Conservation (phyloP, 768 basidiomycete genomes). For the Lactifluus subvellereus region DNA sequence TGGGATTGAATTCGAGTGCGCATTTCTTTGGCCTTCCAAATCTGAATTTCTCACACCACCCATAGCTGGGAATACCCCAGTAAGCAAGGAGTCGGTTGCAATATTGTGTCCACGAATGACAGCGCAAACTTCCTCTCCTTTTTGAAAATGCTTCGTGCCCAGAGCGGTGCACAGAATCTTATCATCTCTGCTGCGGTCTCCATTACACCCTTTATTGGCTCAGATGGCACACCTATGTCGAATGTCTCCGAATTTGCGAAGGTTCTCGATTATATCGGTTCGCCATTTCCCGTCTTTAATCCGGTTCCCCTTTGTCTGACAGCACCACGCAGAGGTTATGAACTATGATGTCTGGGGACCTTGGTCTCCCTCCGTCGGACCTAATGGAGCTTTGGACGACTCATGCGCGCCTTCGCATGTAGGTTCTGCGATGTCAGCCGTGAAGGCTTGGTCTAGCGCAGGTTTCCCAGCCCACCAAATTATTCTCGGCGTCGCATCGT, state of each 20-base stretch:
- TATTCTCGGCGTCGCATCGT: slow-evolving; percentile 78
- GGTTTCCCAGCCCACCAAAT: slow-evolving; percentile 67
- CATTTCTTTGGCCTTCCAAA: neutral
- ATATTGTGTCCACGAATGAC: slow-evolving; percentile 39
- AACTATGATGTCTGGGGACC: slow-evolving; percentile 61
- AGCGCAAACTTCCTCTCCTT: neutral
- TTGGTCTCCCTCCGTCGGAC: slow-evolving; percentile 53
- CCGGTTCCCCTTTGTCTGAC: slow-evolving; percentile 22
- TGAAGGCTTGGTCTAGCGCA: slow-evolving; percentile 69
- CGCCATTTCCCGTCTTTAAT: slow-evolving; percentile 42
- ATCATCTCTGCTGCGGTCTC: slow-evolving; percentile 53
- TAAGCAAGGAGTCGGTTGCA: slow-evolving; percentile 60
- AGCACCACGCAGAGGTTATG: slow-evolving; percentile 40
- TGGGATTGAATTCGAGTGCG: slow-evolving; percentile 42
- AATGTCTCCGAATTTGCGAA: slow-evolving; percentile 47
- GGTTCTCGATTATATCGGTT: slow-evolving; percentile 50
- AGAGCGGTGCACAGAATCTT: slow-evolving; percentile 29
- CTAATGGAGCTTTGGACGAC: slow-evolving; percentile 84
- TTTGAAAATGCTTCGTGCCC: neutral
- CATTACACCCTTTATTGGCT: slow-evolving; percentile 43
- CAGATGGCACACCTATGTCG: slow-evolving; percentile 49
- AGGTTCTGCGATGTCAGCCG: slow-evolving; percentile 76
- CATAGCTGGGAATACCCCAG: slow-evolving; percentile 77
- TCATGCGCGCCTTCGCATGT: slow-evolving; percentile 54
- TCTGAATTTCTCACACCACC: neutral